Base-by-base conservation (phyloP, 768 basidiomycete genomes). In the Lactifluus subvellereus region DNA sequence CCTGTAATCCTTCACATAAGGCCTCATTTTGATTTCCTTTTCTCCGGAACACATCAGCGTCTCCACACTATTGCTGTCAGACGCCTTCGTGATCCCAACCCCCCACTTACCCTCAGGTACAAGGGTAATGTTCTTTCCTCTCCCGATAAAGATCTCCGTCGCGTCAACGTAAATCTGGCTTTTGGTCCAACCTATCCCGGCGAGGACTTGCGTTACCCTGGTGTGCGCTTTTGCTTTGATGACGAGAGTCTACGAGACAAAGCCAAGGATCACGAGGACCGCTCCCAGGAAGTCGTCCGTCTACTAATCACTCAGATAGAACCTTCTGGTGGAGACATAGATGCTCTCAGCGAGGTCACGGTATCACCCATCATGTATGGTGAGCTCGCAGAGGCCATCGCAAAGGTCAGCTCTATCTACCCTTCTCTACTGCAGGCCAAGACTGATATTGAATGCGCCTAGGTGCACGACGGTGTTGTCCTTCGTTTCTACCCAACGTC, bases 181-280 rank as follows among this genome's bases (percentile, higher is more conserved):
- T 92, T 94, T 73, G 91, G 91, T 2, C 91, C 91, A 1, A 93
- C 91, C 0, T 93, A 92, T 72, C 83, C 87, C 11, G 82, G 82
- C 32, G 87, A 91, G 61, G 86, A 88, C 66, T 74, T 92, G 67
- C 82, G 82, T 48, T 94, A 92, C 74, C 91, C 91, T 2, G 91
- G 91, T 0, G 78, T 93, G 38, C 87, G 85, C 82, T 94, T 94
- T 71, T 84, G 84, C 67, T 93, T 93, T 66, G 88, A 89, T 48
- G 90, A 91, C 56, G 91, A 92, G 68, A 74, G 67, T 30, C 70
- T 69, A 42, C 73, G 75, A 1, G 86, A 88, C 61, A 78, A 81
- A 6, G 67, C 80, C 65, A 86, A 84, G 70, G 70, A 48, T 59
- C 71, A 10, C 54, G 74, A 87, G 55, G 87, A 88, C 67, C 78